phyloP scores from a whole-genome alignment of 2,329 filamentous ascomycete species.

The Beauveria medogensis region DNA sequence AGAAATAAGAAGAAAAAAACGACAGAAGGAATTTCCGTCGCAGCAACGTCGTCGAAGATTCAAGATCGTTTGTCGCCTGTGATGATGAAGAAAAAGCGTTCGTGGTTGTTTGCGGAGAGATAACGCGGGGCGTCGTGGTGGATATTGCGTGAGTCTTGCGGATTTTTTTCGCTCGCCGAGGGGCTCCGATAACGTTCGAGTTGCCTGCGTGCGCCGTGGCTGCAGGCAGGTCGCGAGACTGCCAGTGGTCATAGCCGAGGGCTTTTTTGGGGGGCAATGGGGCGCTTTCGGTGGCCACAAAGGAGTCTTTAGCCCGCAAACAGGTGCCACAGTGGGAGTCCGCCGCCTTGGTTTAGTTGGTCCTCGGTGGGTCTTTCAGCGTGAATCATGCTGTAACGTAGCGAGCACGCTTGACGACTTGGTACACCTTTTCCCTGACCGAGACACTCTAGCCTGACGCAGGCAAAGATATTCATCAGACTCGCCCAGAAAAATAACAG shows the following conservation, averaged over 20 bases:
- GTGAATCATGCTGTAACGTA: background rate
- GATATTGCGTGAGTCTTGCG: conserved; percentile 1
- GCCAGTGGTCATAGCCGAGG: background rate
- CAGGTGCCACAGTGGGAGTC: background rate
- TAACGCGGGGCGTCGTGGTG: conserved; percentile 10
- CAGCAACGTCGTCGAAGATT: background rate
- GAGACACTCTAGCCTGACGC: no score
- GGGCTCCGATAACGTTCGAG: conserved; percentile 9
- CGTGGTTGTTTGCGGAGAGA: conserved; percentile 7
- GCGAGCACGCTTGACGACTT: no score
- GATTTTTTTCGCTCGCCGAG: conserved; percentile 11
- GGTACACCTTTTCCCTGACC: no score
- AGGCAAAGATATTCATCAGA: no score
- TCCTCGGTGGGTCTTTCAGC: background rate
- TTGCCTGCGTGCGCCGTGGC: background rate
- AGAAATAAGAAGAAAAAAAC: background rate
- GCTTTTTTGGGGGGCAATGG: background rate
- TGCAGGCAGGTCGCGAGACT: background rate
- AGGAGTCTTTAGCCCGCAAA: background rate
- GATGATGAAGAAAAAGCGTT: conserved; percentile 1
- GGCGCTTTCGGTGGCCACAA: background rate
- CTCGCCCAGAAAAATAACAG: no score
- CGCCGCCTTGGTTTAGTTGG: background rate
- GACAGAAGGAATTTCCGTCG: background rate
- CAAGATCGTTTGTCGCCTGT: background rate